These are phyloP conservation scores for Hymenoscyphus fructigenus DNA, from an alignment of 2,329 filamentous ascomycete species.

Conservation along the genomic window DNA sequence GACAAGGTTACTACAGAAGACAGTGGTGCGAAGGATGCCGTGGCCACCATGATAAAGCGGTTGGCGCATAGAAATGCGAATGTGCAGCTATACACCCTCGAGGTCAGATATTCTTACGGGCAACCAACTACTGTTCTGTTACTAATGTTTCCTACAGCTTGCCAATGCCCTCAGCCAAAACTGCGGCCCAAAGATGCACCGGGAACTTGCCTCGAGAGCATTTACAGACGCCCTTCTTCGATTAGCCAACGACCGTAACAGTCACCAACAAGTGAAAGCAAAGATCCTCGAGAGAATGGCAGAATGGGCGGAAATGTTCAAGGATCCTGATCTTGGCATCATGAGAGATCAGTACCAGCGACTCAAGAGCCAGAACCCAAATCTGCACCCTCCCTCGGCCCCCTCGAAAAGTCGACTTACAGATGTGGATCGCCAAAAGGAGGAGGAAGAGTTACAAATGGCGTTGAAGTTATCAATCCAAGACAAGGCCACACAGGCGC, in stretches of 20 bases:
- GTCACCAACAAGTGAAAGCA: conserved; percentile 91
- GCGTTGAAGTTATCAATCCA: conserved; percentile 89
- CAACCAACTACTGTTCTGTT: neutral
- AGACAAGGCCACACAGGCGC: conserved; percentile 70
- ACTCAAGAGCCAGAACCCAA: conserved; percentile 81
- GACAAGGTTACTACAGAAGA: conserved; percentile 42
- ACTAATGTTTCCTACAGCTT: conserved; percentile 45
- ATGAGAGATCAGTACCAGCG: conserved; percentile 95
- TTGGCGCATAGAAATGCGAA: conserved; percentile 74
- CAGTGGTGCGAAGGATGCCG: conserved; percentile 61
- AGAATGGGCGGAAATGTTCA: conserved; percentile 95
- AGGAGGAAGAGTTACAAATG: conserved; percentile 97
- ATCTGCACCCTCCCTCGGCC: conserved; percentile 85
- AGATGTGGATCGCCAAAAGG: conserved; percentile 84
- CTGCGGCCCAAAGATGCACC: conserved; percentile 66
- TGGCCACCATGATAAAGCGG: conserved; percentile 70
- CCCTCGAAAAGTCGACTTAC: conserved; percentile 92
- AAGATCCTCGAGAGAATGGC: conserved; percentile 97
- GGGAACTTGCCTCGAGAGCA: conserved; percentile 68
- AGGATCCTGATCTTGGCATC: conserved; percentile 87
- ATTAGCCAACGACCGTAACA: conserved; percentile 90
- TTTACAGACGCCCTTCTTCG: conserved; percentile 90
- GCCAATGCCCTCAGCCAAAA: conserved; percentile 73
- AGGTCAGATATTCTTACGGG: conserved; percentile 43
- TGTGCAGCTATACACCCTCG: conserved; percentile 74